phyloP scores from a whole-genome alignment of 2,329 filamentous ascomycete genomes.

The Paramyrothecium sp. region DNA sequence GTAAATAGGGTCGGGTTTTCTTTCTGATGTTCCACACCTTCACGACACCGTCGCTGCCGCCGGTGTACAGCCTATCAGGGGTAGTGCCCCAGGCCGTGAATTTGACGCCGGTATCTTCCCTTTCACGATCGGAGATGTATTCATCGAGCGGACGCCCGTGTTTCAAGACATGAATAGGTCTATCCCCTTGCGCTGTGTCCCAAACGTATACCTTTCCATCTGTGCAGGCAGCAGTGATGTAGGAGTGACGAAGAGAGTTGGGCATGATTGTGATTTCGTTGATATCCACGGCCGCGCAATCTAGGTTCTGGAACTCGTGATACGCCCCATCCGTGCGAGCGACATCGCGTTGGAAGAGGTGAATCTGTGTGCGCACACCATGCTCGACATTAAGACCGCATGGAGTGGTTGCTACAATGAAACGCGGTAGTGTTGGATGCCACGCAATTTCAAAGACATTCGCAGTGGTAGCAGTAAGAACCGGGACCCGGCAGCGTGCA shows the following conservation, averaged over 20 bases:
- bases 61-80: slow-evolving; percentile 59
- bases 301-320: slow-evolving; percentile 50
- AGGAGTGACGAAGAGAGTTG: slow-evolving; percentile 48
- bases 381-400: slow-evolving; percentile 42
- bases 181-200: slow-evolving; percentile 57
- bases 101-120: slow-evolving; percentile 61
- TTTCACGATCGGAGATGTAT: slow-evolving; percentile 44
- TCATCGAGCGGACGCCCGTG: slow-evolving; percentile 47
- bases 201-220: slow-evolving; percentile 62
- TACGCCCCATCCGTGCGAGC: slow-evolving; percentile 26
- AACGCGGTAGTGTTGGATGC: slow-evolving; percentile 55
- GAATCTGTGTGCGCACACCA: slow-evolving; percentile 53
- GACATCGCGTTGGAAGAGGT: slow-evolving; percentile 44
- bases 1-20: slow-evolving; percentile 41
- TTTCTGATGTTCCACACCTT: slow-evolving; percentile 62
- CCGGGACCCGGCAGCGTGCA: slow-evolving; percentile 39
- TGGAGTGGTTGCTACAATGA: slow-evolving; percentile 58
- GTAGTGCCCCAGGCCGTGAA: slow-evolving; percentile 61
- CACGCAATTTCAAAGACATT: slow-evolving; percentile 66
- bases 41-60: slow-evolving; percentile 60
- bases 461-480: slow-evolving; percentile 50
- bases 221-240: slow-evolving; percentile 61
- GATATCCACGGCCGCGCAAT: slow-evolving; percentile 59
- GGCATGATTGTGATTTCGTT: slow-evolving; percentile 61
- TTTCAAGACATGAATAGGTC: slow-evolving; percentile 52